Base-by-base conservation (phyloP, 1,284 basidiomycete species). In the Melanopsichium pennsylvanicum region DNA sequence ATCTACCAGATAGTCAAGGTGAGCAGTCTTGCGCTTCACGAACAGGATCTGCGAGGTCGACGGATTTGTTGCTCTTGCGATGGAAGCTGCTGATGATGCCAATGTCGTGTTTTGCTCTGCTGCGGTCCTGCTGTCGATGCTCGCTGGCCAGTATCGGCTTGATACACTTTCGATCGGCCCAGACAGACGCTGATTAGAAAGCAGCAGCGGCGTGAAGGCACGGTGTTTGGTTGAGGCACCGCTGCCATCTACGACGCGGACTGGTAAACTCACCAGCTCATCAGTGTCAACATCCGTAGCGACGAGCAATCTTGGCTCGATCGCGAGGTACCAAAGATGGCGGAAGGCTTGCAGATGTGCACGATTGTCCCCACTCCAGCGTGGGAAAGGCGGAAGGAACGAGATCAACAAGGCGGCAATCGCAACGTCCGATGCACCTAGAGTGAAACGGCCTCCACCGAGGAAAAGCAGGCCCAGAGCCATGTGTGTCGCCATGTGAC, bases 251-350 rank as follows among this genome's bases (percentile, higher is more conserved):
- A 32, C 18, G n/a, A 66, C 54, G 25, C 40, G 40, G 47, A 75
- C 45, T 2, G 74, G 76, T 31, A 76, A 51, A 26, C 57, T 51
- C 11, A 66, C 70, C 15, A 70, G 49, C 46, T 78, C 66, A 36
- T 62, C 61, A 4, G 59, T 68, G 45, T 70, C 63, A 35, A 80
- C 56, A 38, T 71, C 78, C 18, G 91, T 87, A 0, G 92, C 91
- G 31, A 94, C 87, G 11, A 98, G 84, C 79, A 94, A 94, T 38
- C 96, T 84, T 3, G 96, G 94, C 75, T 98, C 94, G 13, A 91
- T 89, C 1, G 96, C 96, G 31, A 98, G 84, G 2, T 91, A 91
- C 96, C 96, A 98, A 23, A 99, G 83, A 81, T 98, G 95, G 4
- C 96, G 87, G 63, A 94, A 87, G 0, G 93, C 92, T 81, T 97